These are phyloP conservation scores for Ceratocystiopsis sp. DNA, from an alignment of 2,329 filamentous ascomycete genomes.

Conservation along the genomic window DNA sequence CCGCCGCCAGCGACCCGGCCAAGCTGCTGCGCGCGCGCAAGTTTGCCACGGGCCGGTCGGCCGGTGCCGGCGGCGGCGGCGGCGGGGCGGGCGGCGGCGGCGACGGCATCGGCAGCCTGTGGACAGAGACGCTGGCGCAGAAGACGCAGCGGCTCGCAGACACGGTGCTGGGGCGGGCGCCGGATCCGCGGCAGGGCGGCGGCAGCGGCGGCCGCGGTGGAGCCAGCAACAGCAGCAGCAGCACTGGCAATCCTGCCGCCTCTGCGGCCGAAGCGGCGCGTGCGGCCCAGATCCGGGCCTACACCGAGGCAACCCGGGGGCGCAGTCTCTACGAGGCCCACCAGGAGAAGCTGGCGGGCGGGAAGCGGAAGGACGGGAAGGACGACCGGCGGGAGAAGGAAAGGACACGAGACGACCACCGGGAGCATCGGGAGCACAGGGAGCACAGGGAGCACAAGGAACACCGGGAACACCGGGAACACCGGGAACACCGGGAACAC, in stretches of 20 bases:
- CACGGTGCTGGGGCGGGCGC: conserved; percentile 58
- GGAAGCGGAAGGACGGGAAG: conserved; percentile 8
- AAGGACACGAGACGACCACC: background rate
- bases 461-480: background rate
- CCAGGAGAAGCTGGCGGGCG: conserved; percentile 19
- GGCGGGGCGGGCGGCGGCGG: conserved; percentile 14
- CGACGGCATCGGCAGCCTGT: conserved; percentile 45
- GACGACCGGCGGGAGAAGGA: conserved; percentile 1
- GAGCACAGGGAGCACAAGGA: background rate
- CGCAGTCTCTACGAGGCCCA: conserved; percentile 45
- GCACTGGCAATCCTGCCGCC: conserved; percentile 17
- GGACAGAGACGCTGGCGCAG: conserved; percentile 85
- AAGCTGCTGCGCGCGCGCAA: conserved; percentile 58
- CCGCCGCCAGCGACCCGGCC: conserved; percentile 59
- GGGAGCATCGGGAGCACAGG: background rate
- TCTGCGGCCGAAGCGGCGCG: conserved; percentile 40
- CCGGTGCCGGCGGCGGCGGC: conserved; percentile 13
- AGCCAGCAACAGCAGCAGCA: conserved; percentile 10
- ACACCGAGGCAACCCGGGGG: conserved; percentile 35
- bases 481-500: background rate
- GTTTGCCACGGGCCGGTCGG: conserved; percentile 51
- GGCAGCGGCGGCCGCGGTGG: conserved; percentile 34
- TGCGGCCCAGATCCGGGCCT: conserved; percentile 27
- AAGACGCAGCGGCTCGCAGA: conserved; percentile 67
- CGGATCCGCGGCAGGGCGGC: conserved; percentile 26